These are phyloP conservation scores for Lagerstroemia speciosa DNA, from an alignment of 345 rosid species.

Conservation along the genomic window DNA sequence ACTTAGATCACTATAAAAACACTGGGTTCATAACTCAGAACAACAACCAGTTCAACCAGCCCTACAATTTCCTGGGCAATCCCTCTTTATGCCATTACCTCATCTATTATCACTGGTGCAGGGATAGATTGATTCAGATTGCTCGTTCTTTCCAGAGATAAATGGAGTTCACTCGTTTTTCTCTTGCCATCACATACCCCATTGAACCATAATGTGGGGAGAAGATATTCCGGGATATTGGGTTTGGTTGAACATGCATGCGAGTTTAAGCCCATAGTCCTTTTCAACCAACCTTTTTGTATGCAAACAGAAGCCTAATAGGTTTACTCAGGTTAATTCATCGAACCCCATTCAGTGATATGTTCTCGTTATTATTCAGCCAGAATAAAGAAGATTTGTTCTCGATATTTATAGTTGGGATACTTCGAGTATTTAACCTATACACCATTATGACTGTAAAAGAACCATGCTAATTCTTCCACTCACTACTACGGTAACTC, in stretches of 20 bases:
- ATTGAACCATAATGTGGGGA: background rate
- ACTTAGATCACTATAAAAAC: background rate
- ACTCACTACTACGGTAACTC: background rate
- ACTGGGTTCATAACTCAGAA: background rate
- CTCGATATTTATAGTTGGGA: background rate
- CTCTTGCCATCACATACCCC: background rate
- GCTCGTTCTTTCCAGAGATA: no score
- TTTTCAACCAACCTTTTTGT: background rate
- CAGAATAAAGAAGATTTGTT: no score
- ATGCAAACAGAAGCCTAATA: background rate
- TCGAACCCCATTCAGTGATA: no score
- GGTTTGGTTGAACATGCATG: background rate
- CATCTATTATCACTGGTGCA: background rate
- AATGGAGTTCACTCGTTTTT: background rate
- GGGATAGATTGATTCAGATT: background rate
- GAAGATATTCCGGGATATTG: background rate
- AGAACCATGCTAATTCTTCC: background rate
- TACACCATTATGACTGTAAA: background rate
- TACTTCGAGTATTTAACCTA: background rate
- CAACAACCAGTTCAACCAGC: background rate
- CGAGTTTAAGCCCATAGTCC: background rate
- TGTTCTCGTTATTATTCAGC: no score
- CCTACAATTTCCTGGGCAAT: background rate
- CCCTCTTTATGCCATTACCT: background rate
- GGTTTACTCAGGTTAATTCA: background rate